Base-by-base conservation (phyloP, 345 rosid species). In the Hibiscus trionum region DNA sequence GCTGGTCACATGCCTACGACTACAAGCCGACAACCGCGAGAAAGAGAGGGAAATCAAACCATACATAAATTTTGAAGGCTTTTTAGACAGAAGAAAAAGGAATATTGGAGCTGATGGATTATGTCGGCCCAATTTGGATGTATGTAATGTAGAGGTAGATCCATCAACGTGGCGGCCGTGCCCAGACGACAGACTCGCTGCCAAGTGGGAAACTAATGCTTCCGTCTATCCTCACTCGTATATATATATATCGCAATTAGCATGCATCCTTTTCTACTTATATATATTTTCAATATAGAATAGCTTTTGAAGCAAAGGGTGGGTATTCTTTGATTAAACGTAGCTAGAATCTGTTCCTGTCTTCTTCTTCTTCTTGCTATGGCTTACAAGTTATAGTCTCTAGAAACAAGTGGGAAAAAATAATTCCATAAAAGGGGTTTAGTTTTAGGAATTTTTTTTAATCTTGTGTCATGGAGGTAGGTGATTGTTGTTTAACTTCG, bases 141-240 rank as follows among this genome's bases (percentile, higher is more conserved):
- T 80, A 77, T 81, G 81, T 77, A 19, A 57, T 80, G 82, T 77
- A 19, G 11, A 24, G 33, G 2, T 57, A 77, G 80, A 71, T 19
- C 68, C 72, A 79, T 72, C 82, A 86, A 88, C 87, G 88, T 85
- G 93, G 88, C 88, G 84, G 88, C 86, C 81, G 78, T 71, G 52
- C 76, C 80, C 76, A 49, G 71, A 65, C 84, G 85, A 80, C 89
- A 84, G 76, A 61, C 73, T 76, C 75, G 82, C 82, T 76, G 87
- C 85, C 88, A 80, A 84, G 17, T 50, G 55, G 55, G 55, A 15
- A 50, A 50, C 17, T 15, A 15, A 50, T 50, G 55, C 55, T 7
- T 6, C 55, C 16, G 14, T 15, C 52, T 58, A 7, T 58, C 31
- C 29, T 37, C 8, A 8, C 42, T 15, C 52, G 8, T 21, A 5